Evolutionary conservation across 495 filamentous ascomycete genomes (phyloP).

Genomic region (Aspergillus egyptiacus): DNA sequence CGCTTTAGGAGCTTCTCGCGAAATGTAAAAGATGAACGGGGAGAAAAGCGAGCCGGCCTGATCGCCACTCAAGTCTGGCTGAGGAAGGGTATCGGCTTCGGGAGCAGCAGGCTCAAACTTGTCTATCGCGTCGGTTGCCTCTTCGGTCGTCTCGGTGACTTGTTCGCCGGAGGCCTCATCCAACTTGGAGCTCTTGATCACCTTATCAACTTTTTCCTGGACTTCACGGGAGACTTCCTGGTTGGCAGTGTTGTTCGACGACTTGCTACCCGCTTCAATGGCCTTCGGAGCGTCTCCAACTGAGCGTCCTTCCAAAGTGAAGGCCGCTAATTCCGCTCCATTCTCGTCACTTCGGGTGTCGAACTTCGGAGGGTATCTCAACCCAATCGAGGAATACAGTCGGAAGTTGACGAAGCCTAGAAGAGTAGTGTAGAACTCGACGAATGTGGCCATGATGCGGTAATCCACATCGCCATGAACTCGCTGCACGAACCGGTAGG

Average conservation of each 20-base stretch:
- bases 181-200: conserved; percentile 40
- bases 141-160: conserved; percentile 35
- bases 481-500: conserved; percentile 92
- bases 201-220: conserved; percentile 51
- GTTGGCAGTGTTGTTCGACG: conserved; percentile 35
- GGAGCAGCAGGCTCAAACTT: conserved; percentile 73
- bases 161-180: conserved; percentile 42
- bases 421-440: conserved; percentile 96
- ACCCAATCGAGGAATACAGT: conserved; percentile 80
- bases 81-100: conserved; percentile 79
- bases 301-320: conserved; percentile 72
- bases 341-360: conserved; percentile 78
- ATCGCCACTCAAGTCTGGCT: conserved; percentile 60
- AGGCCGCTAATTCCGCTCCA: conserved; percentile 86
- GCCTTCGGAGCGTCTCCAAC: conserved; percentile 50
- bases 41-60: conserved; percentile 65
- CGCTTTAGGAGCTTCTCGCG: conserved; percentile 84
- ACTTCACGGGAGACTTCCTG: conserved; percentile 44
- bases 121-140: conserved; percentile 68
- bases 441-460: conserved; percentile 97
- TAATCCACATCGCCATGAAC: conserved; percentile 93
- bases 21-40: conserved; percentile 85
- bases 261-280: conserved; percentile 45
- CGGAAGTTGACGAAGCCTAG: conserved; percentile 93
- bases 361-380: conserved; percentile 94